These are phyloP conservation scores for Trametes cingulata DNA, from an alignment of 768 basidiomycete species.

Conservation along the genomic window DNA sequence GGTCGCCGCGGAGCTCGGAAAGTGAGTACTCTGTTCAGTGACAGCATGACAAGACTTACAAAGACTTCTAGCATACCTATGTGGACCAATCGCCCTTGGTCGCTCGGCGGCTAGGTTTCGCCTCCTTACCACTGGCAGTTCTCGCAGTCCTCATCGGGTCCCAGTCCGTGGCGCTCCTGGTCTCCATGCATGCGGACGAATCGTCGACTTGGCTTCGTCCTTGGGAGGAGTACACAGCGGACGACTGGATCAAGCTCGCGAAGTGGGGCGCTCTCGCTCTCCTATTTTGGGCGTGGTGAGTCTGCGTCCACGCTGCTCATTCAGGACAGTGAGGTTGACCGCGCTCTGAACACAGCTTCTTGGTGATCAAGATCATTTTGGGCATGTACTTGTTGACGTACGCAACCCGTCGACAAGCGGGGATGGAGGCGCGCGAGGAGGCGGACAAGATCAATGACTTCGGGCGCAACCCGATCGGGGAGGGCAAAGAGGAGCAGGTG, in stretches of 20 bases:
- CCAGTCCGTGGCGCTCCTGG: slow-evolving; percentile 65
- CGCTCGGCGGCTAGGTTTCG: slow-evolving; percentile 90
- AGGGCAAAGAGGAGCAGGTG: slow-evolving; percentile 84
- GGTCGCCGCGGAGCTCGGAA: slow-evolving; percentile 70
- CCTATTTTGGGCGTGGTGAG: slow-evolving; percentile 85
- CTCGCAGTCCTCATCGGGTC: slow-evolving; percentile 75
- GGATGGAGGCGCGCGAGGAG: slow-evolving; percentile 74
- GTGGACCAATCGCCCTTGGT: slow-evolving; percentile 96
- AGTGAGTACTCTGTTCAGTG: slow-evolving; percentile 38
- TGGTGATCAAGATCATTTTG: slow-evolving; percentile 90
- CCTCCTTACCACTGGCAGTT: slow-evolving; percentile 87
- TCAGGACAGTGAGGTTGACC: not conserved
- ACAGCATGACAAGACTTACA: not conserved
- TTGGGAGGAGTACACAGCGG: slow-evolving; percentile 43
- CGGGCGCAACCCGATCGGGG: slow-evolving; percentile 89
- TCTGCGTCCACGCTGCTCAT: slow-evolving; percentile 6
- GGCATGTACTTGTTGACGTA: slow-evolving; percentile 87
- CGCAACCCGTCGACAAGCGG: slow-evolving; percentile 69
- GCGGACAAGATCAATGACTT: slow-evolving; percentile 84
- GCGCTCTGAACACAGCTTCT: slow-evolving; percentile 51
- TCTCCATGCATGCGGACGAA: slow-evolving; percentile 41
- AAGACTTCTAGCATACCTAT: slow-evolving; percentile 67
- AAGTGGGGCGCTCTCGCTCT: slow-evolving; percentile 69
- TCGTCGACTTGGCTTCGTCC: slow-evolving; percentile 47
- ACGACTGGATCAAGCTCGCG: slow-evolving; percentile 51